These are phyloP conservation scores for Plasmodium fragile DNA, from an alignment of 169 alveolate species.

Conservation along the genomic window DNA sequence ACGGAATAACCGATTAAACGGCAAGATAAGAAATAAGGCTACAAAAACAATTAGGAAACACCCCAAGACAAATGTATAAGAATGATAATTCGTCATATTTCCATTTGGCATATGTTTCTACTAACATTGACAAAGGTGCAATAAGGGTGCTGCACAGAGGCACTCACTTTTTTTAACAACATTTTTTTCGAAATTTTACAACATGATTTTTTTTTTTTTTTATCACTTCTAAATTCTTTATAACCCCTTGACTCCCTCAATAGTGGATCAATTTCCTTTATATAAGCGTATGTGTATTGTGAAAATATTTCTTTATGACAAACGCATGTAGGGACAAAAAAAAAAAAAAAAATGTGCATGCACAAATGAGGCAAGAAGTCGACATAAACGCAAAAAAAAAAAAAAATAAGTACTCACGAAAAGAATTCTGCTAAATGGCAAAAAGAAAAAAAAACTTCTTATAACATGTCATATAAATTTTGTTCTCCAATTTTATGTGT, in stretches of 20 bases:
- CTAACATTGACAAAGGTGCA: background rate
- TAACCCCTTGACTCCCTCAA: background rate
- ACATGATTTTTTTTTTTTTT: background rate
- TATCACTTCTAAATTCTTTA: background rate
- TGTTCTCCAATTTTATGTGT: background rate
- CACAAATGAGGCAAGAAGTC: background rate
- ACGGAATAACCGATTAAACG: background rate
- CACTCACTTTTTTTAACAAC: background rate
- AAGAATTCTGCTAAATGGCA: background rate
- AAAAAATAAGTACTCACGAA: background rate
- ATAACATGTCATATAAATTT: background rate
- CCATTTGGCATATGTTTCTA: background rate
- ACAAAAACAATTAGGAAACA: too few species aligned
- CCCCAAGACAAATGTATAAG: background rate
- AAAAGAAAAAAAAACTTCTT: background rate
- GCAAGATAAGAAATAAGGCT: too few species aligned
- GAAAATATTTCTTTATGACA: background rate
- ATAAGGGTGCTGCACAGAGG: background rate
- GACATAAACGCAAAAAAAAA: background rate
- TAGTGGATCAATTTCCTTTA: background rate
- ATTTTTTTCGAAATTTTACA: background rate
- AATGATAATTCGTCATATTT: background rate
- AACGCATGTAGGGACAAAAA: background rate
- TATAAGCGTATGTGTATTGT: background rate
- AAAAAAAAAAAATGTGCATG: background rate